phyloP scores from a whole-genome alignment of 257 asterid genomes.

The Gardenia jasminoides region DNA sequence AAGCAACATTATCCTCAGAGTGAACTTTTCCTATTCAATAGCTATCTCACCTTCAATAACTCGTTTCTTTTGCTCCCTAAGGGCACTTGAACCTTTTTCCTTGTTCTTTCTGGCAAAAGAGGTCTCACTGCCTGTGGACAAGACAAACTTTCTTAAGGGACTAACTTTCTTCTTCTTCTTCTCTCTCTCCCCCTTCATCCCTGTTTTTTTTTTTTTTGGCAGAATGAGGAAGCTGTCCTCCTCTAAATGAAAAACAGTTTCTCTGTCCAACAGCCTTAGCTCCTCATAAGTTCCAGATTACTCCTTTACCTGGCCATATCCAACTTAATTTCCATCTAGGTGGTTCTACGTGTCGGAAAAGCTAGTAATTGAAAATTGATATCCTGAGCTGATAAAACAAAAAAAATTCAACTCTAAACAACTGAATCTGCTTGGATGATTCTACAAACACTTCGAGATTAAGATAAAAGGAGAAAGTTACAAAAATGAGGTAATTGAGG shows the following conservation, averaged over 20 bases:
- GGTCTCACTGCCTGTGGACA: no score
- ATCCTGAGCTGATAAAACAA: conserved; percentile 38
- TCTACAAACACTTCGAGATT: background rate
- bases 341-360: conserved; percentile 61
- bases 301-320: conserved; percentile 59
- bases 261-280: conserved; percentile 81
- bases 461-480: background rate
- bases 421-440: background rate
- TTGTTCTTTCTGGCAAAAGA: no score
- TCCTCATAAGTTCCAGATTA: conserved; percentile 57
- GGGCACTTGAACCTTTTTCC: no score
- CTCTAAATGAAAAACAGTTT: no score
- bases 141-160: no score
- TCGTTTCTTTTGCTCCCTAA: no score
- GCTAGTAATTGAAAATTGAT: conserved; percentile 60
- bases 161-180: conserved; percentile 54
- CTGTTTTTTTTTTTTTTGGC: no score
- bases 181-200: no score
- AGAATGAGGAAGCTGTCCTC: conserved; percentile 59
- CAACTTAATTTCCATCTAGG: conserved; percentile 82
- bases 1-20: no score
- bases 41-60: no score
- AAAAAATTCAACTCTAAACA: background rate
- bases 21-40: no score
- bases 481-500: background rate